Base-by-base conservation (phyloP, 768 basidiomycete genomes). In the Gloeostereum incarnatum region DNA sequence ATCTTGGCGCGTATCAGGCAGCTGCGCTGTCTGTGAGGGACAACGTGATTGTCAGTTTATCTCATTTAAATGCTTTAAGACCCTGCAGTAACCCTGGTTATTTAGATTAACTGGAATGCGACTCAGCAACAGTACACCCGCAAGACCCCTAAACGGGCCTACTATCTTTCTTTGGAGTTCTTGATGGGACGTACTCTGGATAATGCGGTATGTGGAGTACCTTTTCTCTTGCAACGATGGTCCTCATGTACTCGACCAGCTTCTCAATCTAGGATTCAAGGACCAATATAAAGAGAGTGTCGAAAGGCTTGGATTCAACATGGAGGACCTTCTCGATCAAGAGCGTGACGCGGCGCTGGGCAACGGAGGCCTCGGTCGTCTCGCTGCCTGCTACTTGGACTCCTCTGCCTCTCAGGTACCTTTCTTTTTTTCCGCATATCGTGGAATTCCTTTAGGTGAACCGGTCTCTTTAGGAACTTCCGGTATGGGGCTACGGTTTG, bases 381-480 rank as follows among this genome's bases (percentile, higher is more conserved):
- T 99, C 31, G 96, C 96, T 1, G 94, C 96, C 1, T 99, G 96
- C 63, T 99, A 97, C 56, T 77, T 96, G 37, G 93, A 97, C 54
- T 89, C 86, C n/a, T 77, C 80, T 17, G 81, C 93, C 3, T 86
- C 85, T 6, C 80, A 89, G 52, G 78, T 87, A 49, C 62, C 81
- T 11, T 73, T 73, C 23, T 31, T 32, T 31, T 9, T 3, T 10
- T n/a, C 71, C 16, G 75, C 73, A 73, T 74, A 73, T 40, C 80
- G 76, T 48, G 75, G 75, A 31, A 57, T 76, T 34, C 60, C 72
- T 35, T 73, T 11, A 18, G 4, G 14, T 17, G 21, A 23, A 30
- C 35, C 27, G 30, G 17, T 27, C 33, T 4, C n/a, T 23, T 14
- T 54, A 73, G 52, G 82, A 93, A 58, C 71, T 97, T 3, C 94